Evolutionary conservation across 2,329 filamentous ascomycete species (phyloP), one percentile per base, ranked within the genome.

Genomic region (Cordyceps militaris): DNA sequence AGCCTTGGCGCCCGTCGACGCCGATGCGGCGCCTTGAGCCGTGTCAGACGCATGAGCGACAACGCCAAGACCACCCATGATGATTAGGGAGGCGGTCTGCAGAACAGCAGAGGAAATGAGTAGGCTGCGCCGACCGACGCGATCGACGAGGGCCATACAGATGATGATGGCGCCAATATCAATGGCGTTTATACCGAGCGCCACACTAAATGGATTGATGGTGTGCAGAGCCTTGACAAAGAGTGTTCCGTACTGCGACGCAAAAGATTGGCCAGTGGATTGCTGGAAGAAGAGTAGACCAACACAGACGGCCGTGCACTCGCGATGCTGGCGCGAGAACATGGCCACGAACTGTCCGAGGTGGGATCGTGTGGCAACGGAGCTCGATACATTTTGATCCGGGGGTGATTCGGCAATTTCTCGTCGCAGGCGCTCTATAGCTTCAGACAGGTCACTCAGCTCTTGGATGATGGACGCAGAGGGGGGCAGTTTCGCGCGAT

Each of bases 41-140:
- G 47, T 34, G 10, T 60, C 52, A 0, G 61, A 62, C 1, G 64
- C 57, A 9, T 62, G 55, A 10, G 46, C 43, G 1, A 61, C 36
- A 14, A 67, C 67, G 14, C 71, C 72, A 10, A 74, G 62, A 2
- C 66, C 71, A 24, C 69, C 73, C 71, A 74, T 73, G 7, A 68
- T 66, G 19, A 73, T 63, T 2, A 73, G 62, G 4, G 63, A 63
- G 5, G 59, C 59, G 1, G 64, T 62, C 48, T 73, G 71, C 13
- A 72, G 42, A 11, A 59, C 46, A 0, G 65, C 64, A 2, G 69
- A 67, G 13, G 66, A 56, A 10, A 70, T 57, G 9, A 71, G 62
- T 50, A 66, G 44, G 10, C 61, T 58, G 7, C 65, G 59, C 28
- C 62, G 61, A 4, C 65, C 65, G n/a, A 63, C 49, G 4, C 56